phyloP scores from a whole-genome alignment of 352 stramenopile genomes.

The Phytophthora ohioensis region DNA sequence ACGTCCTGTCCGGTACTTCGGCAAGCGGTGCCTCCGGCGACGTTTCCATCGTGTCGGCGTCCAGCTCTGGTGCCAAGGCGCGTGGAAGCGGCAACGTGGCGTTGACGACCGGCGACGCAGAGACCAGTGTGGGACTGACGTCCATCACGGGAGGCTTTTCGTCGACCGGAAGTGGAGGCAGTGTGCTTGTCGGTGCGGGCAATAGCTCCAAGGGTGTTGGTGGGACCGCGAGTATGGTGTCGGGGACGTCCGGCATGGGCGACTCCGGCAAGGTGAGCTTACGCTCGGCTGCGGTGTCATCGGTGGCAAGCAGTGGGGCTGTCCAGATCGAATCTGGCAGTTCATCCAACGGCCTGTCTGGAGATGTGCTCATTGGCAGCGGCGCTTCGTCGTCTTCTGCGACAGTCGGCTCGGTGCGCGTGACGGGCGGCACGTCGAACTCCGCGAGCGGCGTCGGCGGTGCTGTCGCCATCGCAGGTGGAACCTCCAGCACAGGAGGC shows the following conservation, averaged over 20 bases:
- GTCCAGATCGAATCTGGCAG: constrained; percentile 26
- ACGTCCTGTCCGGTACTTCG: constrained; percentile 23
- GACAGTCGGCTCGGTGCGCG: constrained; percentile 13
- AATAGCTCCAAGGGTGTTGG: constrained; percentile 23
- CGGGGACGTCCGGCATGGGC: constrained; percentile 19
- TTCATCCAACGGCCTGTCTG: constrained; percentile 19
- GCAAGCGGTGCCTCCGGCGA: constrained; percentile 13
- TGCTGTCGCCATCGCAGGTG: constrained; percentile 17
- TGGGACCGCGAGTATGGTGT: constrained; percentile 32
- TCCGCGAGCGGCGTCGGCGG: constrained; percentile 24
- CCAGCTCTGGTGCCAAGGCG: constrained; percentile 17
- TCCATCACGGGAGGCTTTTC: constrained; percentile 31
- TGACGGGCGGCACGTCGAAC: constrained; percentile 15
- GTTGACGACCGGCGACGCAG: constrained; percentile 27
- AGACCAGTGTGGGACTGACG: constrained; percentile 26
- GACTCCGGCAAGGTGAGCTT: constrained; percentile 23
- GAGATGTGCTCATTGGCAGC: constrained; percentile 23
- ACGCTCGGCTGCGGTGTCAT: constrained; percentile 24
- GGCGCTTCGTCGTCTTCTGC: constrained; percentile 23
- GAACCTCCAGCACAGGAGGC: constrained; percentile 26
- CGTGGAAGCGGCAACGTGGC: constrained; percentile 33
- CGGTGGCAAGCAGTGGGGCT: constrained; percentile 24
- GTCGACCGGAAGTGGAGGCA: constrained; percentile 21
- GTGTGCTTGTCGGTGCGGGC: constrained; percentile 23
- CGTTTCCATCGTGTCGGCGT: constrained; percentile 26